Evolutionary conservation across 306 rosid genomes (phyloP).

Genomic region (Glycine soja): DNA sequence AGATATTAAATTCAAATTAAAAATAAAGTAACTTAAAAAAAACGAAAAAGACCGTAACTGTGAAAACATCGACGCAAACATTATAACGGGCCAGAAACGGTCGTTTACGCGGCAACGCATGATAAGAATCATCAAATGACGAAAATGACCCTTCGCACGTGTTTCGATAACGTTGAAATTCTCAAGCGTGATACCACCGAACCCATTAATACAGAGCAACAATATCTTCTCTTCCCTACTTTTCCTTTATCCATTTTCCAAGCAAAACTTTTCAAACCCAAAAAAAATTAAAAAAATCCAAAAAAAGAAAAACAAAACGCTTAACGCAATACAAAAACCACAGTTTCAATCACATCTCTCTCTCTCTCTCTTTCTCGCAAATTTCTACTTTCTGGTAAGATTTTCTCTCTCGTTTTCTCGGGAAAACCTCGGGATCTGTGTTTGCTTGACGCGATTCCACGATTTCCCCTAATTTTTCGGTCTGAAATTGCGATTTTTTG

Average conservation of each 20-base stretch:
- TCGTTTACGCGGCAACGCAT: slow-evolving; percentile 53
- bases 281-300: neutral
- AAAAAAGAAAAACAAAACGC: slow-evolving; percentile 12
- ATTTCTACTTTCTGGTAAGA: slow-evolving; percentile 46
- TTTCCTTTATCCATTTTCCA: slow-evolving; percentile 45
- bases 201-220: neutral
- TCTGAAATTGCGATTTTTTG: neutral
- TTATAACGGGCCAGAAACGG: slow-evolving; percentile 8
- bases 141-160: slow-evolving; percentile 39
- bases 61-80: neutral
- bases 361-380: neutral
- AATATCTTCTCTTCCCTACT: neutral
- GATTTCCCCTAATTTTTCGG: slow-evolving; percentile 20
- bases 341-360: slow-evolving; percentile 7
- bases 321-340: neutral
- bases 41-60: neutral
- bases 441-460: slow-evolving; percentile 17
- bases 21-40: neutral
- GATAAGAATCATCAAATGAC: neutral
- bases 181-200: slow-evolving; percentile 11
- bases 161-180: neutral
- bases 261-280: slow-evolving; percentile 20
- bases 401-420: slow-evolving; percentile 40
- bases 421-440: slow-evolving; percentile 52
- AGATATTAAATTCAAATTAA: neutral